Base-by-base conservation (phyloP, 768 basidiomycete species). In the Pleurotus citrinopileatus region DNA sequence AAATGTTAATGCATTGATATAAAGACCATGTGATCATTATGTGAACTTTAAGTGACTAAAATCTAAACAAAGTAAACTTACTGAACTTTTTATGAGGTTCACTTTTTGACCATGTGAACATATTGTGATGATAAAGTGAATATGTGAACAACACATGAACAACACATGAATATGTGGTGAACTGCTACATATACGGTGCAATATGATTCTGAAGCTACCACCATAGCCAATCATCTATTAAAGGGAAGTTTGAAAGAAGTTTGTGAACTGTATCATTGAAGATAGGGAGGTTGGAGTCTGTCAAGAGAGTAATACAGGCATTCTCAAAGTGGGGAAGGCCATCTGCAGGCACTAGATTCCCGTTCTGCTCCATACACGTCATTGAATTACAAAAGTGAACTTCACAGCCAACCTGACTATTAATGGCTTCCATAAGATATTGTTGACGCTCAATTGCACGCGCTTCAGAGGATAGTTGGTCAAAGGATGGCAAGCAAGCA, bases 321-420 rank as follows among this genome's bases (percentile, higher is more conserved):
- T 13, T 32, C 13, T 6, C 29, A 13, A 32, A 32, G 6, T 32
- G 29, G 13, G 6, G 7, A 32, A 13, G 7, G 3, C 25, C 23
- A 2, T 36, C 52, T n/a, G n/a, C n/a, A 13, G 42, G 60, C 32
- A 65, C 38, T 7, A 65, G 23, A 0, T 42, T 29, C 2, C 42
- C 51, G 15, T 57, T 58, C 10, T 53, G 40, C 22, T 36, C 55
- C n/a, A 63, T n/a, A 4, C 54, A 53, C 15, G 29, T 48, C 2
- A 50, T 53, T 12, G 61, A 62, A 4, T 57, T 50, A 29, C 26
- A 29, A 42, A 64, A 66, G 53, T 66, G 63, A 19, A 60, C 40
- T 3, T 60, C 55, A 29, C 64, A 65, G 29, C 64, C 64, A 0
- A 57, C 38, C 27, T 61, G 47, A 2, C 45, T 52, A 17, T 55